Evolutionary conservation across 257 asterid genomes (phyloP), one percentile per base, ranked within the genome.

Genomic region (Nicotiana paniculata): DNA sequence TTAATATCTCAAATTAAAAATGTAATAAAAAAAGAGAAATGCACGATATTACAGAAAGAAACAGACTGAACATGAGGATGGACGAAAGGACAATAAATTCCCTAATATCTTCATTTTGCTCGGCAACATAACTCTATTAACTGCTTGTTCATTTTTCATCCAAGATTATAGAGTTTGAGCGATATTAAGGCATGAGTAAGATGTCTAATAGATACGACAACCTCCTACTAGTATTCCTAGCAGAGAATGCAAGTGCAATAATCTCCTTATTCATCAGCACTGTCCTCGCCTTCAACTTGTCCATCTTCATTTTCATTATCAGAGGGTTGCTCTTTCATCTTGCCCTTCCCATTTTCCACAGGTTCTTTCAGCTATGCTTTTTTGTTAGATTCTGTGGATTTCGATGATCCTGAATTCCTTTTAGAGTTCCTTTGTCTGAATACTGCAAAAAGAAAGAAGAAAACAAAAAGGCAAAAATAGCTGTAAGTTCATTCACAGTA

Each of bases 401-500:
- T 91, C 0, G 87, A 82, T 17, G 91, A 85, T 55, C 80, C 89
- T 0, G 93, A 78, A 90, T 89, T 94, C 90, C 81, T 89, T 75
- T 53, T 91, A 64, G 91, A 88, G 82, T 93, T 92, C 91, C 85
- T 94, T 87, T 84, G 88, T 86, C 94, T 90, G 61, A 89, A 91
- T 84, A 88, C 98, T 96, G 93, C 80, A 69, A 82, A 58, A 35
- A 81, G 53, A 59, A 69, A 30, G 82, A 62, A 43, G 62, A 77
- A 76, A 33, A 35, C 59, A 53, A 72, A 9, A 35, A 66, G 51
- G 43, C 75, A 65, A 78, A 28, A 35, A 46, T 28, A 64, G 77
- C 33, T 30, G 64, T 10, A 21, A 48, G 43, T 1, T 55, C 66
- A 80, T 48, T 43, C 43, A 48, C 39, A 8, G 46, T 28, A 28